These are phyloP conservation scores for Cylindricascospora bacillispora DNA, from an alignment of 1,139 yeast genomes.

Conservation along the genomic window DNA sequence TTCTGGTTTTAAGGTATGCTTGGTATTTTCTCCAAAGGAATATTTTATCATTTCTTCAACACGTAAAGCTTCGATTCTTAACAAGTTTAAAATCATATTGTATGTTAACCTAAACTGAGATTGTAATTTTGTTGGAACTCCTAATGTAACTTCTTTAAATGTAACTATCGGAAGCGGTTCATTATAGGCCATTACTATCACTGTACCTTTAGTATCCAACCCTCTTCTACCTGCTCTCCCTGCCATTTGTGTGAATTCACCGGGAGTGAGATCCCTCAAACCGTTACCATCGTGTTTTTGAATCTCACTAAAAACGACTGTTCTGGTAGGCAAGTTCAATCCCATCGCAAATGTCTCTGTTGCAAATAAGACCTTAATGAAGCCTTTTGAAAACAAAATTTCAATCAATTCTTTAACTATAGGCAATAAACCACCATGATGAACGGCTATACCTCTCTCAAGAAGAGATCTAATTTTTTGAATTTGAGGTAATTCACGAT, in stretches of 20 bases:
- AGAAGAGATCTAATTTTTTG: constrained; percentile 67
- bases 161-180: constrained; percentile 48
- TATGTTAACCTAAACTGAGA: constrained; percentile 91
- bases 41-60: constrained; percentile 97
- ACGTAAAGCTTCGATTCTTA: constrained; percentile 83
- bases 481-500: constrained; percentile 86
- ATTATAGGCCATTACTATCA: constrained; percentile 80
- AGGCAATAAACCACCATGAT: constrained; percentile 93
- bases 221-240: constrained; percentile 99
- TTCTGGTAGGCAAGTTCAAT: constrained; percentile 88
- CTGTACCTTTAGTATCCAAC: constrained; percentile 84
- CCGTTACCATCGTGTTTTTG: constrained; percentile 84
- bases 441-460: constrained; percentile 89
- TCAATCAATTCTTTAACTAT: constrained; percentile 93
- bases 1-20: constrained; percentile 79
- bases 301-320: constrained; percentile 78
- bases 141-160: constrained; percentile 71
- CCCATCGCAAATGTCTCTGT: constrained; percentile 99
- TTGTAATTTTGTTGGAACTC: constrained; percentile 76
- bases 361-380: constrained; percentile 85
- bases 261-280: constrained; percentile 75
- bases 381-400: constrained; percentile 71
- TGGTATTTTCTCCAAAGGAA: constrained; percentile 82
- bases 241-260: constrained; percentile 98
- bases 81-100: constrained; percentile 83